A percentile compares a stretch with the other conserved stretches of the same genome.
These are phyloP conservation scores for Plicaturopsis crispa DNA, from an alignment of 768 basidiomycete species.

Conservation along the genomic window DNA sequence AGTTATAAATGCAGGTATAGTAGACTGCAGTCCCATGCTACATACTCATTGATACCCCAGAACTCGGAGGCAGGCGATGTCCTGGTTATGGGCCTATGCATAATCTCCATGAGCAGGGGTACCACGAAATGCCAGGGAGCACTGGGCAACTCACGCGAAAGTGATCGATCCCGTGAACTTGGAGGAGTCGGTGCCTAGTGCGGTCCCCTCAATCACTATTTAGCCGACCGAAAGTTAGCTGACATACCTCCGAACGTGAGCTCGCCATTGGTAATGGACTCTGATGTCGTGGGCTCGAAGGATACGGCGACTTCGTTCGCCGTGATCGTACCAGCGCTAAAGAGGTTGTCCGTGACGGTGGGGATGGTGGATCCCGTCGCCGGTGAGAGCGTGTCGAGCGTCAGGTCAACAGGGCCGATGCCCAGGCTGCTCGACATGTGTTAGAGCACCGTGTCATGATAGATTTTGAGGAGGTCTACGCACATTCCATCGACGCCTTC, in stretches of 20 bases:
- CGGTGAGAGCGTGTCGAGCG: conserved; percentile 40
- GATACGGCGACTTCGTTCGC: conserved; percentile 15
- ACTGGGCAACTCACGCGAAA: not conserved
- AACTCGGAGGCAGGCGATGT: conserved; percentile 4
- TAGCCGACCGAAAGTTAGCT: no score
- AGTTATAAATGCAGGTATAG: conserved; percentile 11
- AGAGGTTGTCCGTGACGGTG: conserved; percentile 26
- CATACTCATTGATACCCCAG: conserved; percentile 17
- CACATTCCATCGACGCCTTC: conserved; percentile 53
- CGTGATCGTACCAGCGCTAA: conserved; percentile 14
- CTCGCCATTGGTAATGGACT: conserved; percentile 17
- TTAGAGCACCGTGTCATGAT: not conserved
- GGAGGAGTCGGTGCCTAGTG: no score
- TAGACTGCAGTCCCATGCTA: conserved; percentile 4
- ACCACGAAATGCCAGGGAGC: conserved; percentile 4
- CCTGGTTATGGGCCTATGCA: conserved; percentile 15
- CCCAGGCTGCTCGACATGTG: conserved; percentile 26
- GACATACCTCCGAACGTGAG: conserved; percentile 23
- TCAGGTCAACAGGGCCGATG: conserved; percentile 54
- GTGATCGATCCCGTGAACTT: not conserved
- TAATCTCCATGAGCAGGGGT: conserved; percentile 16
- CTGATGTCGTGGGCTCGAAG: no score
- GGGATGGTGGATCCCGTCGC: conserved; percentile 18
- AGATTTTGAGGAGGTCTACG: conserved; percentile 48
- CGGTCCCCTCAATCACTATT: no score